Percentiles rank a stretch among this genome's conserved stretches.
Conservation (phyloP, 2,329 filamentous ascomycete species). For the Tolypocladium guangdongense region DNA sequence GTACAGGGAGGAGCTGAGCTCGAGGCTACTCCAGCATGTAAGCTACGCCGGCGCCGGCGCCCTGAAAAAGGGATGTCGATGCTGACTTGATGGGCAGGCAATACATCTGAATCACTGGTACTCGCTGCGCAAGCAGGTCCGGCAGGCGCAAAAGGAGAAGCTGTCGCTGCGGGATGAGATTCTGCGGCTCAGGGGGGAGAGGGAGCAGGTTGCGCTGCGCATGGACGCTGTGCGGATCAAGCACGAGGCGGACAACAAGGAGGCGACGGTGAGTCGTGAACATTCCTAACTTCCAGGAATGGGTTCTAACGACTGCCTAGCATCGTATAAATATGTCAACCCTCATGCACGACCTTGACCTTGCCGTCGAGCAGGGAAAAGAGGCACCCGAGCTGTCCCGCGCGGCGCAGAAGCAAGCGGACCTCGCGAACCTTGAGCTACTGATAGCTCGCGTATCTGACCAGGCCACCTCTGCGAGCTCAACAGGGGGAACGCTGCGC, state of each 20-base stretch:
- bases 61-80: neutral
- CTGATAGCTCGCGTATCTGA: constrained; percentile 42
- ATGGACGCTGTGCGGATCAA: constrained; percentile 52
- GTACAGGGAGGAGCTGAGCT: constrained; percentile 46
- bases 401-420: constrained; percentile 35
- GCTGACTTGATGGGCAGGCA: constrained; percentile 26
- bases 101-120: constrained; percentile 50
- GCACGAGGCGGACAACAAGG: constrained; percentile 43
- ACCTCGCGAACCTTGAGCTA: constrained; percentile 47
- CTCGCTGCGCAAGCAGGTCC: constrained; percentile 45
- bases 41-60: constrained; percentile 12
- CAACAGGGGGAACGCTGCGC: constrained; percentile 40
- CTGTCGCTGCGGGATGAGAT: constrained; percentile 47
- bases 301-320: constrained; percentile 6
- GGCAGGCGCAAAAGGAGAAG: constrained; percentile 46
- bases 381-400: constrained; percentile 35
- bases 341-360: constrained; percentile 50
- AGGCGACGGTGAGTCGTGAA: constrained; percentile 33
- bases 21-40: constrained; percentile 47
- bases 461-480: constrained; percentile 38
- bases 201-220: constrained; percentile 49
- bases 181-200: constrained; percentile 45
- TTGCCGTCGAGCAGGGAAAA: constrained; percentile 40
- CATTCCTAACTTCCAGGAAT: too few species aligned
- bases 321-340: constrained; percentile 44